A percentile compares a stretch with the other conserved stretches of the same genome.
Conservation (phyloP, 73 alveolate species). For the Tetrahymena elliotti region DNA sequence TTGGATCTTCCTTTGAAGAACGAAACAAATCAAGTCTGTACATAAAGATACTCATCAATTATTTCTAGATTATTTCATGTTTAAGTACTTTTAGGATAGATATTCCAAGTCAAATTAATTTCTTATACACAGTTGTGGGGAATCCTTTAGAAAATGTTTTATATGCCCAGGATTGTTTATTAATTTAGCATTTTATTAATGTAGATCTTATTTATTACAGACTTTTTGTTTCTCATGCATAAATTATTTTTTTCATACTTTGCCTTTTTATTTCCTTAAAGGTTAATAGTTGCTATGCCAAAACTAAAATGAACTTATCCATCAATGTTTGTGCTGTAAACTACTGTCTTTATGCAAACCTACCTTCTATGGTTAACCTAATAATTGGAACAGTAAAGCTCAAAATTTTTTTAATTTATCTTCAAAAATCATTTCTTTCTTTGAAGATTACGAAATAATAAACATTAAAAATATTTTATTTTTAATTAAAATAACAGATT, state of each 20-base stretch:
- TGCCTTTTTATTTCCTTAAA: neutral
- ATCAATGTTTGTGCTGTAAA: neutral
- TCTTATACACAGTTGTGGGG: neutral
- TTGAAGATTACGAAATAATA: neutral
- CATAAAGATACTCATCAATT: neutral
- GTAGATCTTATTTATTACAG: neutral
- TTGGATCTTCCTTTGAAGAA: neutral
- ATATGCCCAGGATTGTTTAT: neutral
- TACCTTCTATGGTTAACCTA: neutral
- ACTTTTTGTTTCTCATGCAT: neutral
- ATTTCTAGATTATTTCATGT: neutral
- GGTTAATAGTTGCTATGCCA: neutral
- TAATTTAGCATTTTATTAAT: neutral
- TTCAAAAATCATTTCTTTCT: too few relatives aligned
- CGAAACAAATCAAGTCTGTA: neutral
- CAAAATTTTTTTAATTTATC: too few relatives aligned
- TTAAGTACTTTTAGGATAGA: neutral
- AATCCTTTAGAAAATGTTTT: neutral
- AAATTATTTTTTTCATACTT: neutral
- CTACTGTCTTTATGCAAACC: neutral
- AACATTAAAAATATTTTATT: neutral
- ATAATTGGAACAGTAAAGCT: neutral
- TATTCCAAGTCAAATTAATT: neutral
- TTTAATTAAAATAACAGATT: neutral
- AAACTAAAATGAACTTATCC: neutral